Evolutionary conservation across 2,329 filamentous ascomycete species (phyloP).

Genomic region (Trichophyton simii): DNA sequence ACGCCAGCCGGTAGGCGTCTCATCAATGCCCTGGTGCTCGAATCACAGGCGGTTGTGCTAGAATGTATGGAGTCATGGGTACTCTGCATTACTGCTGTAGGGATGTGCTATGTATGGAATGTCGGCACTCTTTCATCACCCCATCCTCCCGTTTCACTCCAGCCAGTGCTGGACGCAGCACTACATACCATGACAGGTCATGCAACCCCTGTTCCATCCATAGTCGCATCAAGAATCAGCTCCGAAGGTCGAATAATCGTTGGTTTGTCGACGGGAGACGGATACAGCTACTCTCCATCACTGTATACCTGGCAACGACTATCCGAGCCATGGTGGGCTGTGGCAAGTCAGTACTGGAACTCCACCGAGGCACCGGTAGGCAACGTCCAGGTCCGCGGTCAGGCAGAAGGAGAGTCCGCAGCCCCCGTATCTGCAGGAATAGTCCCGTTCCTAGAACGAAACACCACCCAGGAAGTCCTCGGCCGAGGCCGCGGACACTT

Average conservation of each 20-base stretch:
- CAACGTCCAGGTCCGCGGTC: conserved; percentile 60
- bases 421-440: conserved; percentile 70
- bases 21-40: conserved; percentile 71
- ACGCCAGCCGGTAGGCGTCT: conserved; percentile 79
- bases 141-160: conserved; percentile 80
- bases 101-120: conserved; percentile 90
- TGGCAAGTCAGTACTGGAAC: conserved; percentile 98
- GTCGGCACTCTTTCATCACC: conserved; percentile 68
- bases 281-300: conserved; percentile 72
- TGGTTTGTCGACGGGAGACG: conserved; percentile 89
- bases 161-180: conserved; percentile 77
- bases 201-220: conserved; percentile 64
- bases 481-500: conserved; percentile 86
- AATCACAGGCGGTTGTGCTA: conserved; percentile 86
- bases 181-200: conserved; percentile 66
- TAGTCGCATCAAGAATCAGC: conserved; percentile 86
- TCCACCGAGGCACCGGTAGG: conserved; percentile 83
- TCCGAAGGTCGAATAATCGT: conserved; percentile 74
- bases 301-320: conserved; percentile 91
- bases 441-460: conserved; percentile 82
- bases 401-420: conserved; percentile 41
- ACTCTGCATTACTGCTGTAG: conserved; percentile 75
- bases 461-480: conserved; percentile 85
- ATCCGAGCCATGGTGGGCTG: conserved; percentile 97
- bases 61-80: conserved; percentile 85